Conservation (phyloP, 192 early-diverging fungal species). For the Entophlyctis helioformis region DNA sequence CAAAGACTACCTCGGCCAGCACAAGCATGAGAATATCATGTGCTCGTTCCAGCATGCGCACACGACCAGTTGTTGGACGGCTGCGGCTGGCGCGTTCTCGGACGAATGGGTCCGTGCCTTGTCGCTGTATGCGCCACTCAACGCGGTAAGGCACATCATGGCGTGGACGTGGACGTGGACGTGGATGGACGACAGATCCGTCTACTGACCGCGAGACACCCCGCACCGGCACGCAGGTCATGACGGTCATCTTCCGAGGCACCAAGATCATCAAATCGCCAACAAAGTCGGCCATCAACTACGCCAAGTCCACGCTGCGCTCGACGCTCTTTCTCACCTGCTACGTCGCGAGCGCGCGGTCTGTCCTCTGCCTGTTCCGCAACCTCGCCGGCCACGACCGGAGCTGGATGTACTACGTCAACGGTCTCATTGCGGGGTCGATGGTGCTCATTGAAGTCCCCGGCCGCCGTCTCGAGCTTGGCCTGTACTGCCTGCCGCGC, state of each 20-base stretch:
- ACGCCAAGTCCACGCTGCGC: slow-evolving; percentile 7
- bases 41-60: slow-evolving; percentile 21
- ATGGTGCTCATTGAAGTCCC: slow-evolving; percentile 51
- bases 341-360: slow-evolving; percentile 28
- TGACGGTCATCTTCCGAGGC: slow-evolving; percentile 21
- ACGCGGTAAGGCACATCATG: slow-evolving; percentile 13
- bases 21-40: slow-evolving; percentile 21
- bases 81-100: slow-evolving; percentile 8
- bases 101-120: slow-evolving; percentile 17
- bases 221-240: too few species aligned
- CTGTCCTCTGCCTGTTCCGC: slow-evolving; percentile 23
- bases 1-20: slow-evolving; percentile 10
- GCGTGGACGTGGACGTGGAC: too few species aligned
- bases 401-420: slow-evolving; percentile 32
- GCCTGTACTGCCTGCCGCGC: slow-evolving; percentile 71
- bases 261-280: slow-evolving; percentile 17
- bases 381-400: slow-evolving; percentile 17
- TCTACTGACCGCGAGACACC: too few species aligned
- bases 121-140: slow-evolving; percentile 21
- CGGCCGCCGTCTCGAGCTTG: slow-evolving; percentile 53
- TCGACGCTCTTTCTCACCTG: slow-evolving; percentile 18
- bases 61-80: slow-evolving; percentile 8
- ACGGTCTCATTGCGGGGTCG: slow-evolving; percentile 47
- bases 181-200: too few species aligned
- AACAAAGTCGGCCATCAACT: slow-evolving; percentile 4